A percentile compares a stretch with the other conserved stretches of the same genome.
These are phyloP conservation scores for Oryza brachyantha DNA, from an alignment of 176 grass and related monocot genomes.

Conservation along the genomic window DNA sequence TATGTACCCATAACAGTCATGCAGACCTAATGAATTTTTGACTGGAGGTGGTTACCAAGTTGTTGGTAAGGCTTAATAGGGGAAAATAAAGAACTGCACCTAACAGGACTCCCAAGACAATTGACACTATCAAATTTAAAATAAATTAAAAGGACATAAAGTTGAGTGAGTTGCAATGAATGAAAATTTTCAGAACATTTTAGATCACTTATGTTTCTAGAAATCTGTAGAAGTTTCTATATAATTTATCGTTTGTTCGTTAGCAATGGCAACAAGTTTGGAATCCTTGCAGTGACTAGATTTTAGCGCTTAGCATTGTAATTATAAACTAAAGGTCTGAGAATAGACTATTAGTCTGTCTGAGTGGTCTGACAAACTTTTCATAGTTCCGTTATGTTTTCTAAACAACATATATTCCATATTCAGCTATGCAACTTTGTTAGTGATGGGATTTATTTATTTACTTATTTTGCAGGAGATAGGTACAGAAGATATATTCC, in stretches of 20 bases:
- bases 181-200: background rate
- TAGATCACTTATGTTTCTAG: background rate
- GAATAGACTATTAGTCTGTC: slow-evolving; percentile 10
- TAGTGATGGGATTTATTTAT: background rate
- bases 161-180: background rate
- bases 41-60: background rate
- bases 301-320: background rate
- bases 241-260: background rate
- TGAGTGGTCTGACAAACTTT: background rate
- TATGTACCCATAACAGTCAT: background rate
- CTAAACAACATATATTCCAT: background rate
- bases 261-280: background rate
- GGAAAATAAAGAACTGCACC: background rate
- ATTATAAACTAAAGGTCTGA: background rate
- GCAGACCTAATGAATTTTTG: background rate
- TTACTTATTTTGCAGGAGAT: slow-evolving; percentile 51
- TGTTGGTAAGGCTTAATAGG: background rate
- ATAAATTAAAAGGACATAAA: slow-evolving; percentile 8
- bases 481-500: slow-evolving; percentile 68
- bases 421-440: background rate
- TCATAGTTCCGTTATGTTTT: background rate
- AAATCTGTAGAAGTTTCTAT: background rate
- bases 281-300: background rate
- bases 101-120: background rate
- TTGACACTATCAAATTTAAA: background rate